Evolutionary conservation across 257 asterid genomes (phyloP), one percentile per base, ranked within the genome.

Genomic region (Solanum microdontum): DNA sequence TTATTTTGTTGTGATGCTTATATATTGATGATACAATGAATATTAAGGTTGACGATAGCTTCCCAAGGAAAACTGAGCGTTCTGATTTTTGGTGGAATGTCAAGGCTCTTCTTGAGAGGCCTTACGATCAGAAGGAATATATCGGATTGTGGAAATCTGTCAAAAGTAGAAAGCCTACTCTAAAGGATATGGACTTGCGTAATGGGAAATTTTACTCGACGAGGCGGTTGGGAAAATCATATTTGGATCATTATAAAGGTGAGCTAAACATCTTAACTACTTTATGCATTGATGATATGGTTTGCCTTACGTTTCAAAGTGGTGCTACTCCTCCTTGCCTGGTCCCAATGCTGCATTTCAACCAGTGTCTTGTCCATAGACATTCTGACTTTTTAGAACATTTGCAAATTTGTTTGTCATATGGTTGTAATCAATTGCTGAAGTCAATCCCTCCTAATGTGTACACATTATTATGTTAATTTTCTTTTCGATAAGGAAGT

Each of bases 71-170:
- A 80, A 80, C 69, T 21, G 43, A 3, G 30, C 40, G 13, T 82
- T 82, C 85, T 82, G 85, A 82, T 30, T 82, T 82, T 55, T 82
- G 85, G 85, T 19, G 70, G 43, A 48, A 82, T 26, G 85, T 82
- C 43, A 82, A 48, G 85, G 70, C 45, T 48, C 85, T 82, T 82
- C 85, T 82, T 51, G 85, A 82, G 70, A 82, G 5, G 85, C 85
- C 85, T 82, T 82, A 82, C 11, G 30, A 82, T 82, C 85, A 82
- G 28, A 48, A 11, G 85, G 85, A 82, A 51, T 30, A 48, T 82
- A 82, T 9, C 15, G 70, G 7, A 51, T 33, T 82, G 43, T 82
- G 69, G 85, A 48, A 82, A 82, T 17, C 39, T 82, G 85, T 51
- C 85, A 82, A 82, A 51, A 48, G 43, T 82, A 82, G 68, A 82